Percentiles rank a stretch among this genome's conserved stretches.
Evolutionary conservation across 2,329 filamentous ascomycete genomes (phyloP).

Genomic region (Pseudocercospora pini-densiflorae): DNA sequence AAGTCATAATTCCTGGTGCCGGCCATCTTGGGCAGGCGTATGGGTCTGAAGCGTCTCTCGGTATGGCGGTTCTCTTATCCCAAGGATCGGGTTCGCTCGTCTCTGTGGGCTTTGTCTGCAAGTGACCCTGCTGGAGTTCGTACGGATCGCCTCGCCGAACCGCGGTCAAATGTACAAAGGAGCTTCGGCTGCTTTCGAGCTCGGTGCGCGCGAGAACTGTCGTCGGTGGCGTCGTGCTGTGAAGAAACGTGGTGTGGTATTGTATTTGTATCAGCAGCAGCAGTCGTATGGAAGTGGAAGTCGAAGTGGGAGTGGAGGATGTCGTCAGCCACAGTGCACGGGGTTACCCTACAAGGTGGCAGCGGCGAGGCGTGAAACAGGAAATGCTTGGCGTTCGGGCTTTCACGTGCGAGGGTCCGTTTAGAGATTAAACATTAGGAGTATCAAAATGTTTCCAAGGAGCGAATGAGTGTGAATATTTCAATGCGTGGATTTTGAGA

Average conservation of each 20-base stretch:
- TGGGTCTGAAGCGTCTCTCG: background rate
- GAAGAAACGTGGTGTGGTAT: background rate
- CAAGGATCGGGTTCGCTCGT: background rate
- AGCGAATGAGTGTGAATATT: background rate
- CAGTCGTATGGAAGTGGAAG: background rate
- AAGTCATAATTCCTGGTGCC: constrained; percentile 99
- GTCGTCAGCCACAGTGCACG: background rate
- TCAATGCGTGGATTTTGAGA: background rate
- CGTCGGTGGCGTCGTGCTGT: constrained; percentile 9
- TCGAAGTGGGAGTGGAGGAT: background rate
- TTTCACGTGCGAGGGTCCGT: background rate
- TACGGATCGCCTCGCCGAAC: constrained; percentile 7
- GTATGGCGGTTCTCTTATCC: background rate
- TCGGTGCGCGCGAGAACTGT: constrained; percentile 9
- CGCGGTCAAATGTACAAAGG: constrained; percentile 9
- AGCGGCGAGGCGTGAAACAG: background rate
- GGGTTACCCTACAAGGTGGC: background rate
- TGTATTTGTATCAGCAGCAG: background rate
- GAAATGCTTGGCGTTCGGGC: background rate
- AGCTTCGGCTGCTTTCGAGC: constrained; percentile 8
- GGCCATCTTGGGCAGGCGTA: constrained; percentile 67
- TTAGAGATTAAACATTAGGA: background rate
- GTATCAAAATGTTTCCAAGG: background rate
- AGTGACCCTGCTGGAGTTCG: constrained; percentile 10
- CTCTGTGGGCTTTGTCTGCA: constrained; percentile 6